Evolutionary conservation across 2,329 filamentous ascomycete species (phyloP).

Genomic region (Ophiostoma sp.): DNA sequence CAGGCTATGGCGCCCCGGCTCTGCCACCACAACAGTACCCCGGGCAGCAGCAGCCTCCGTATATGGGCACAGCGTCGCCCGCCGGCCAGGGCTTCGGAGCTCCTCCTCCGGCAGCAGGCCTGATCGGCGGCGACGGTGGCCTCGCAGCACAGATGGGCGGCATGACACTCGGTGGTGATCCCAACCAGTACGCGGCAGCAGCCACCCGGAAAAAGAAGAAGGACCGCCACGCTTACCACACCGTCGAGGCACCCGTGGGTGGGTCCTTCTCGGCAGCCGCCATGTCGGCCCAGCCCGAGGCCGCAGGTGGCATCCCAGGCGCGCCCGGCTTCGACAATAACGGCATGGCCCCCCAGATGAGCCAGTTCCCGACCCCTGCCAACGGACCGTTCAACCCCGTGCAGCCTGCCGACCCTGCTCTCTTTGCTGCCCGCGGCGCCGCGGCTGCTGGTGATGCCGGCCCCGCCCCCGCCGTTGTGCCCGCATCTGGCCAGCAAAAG

Average conservation of each 20-base stretch:
- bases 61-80: conserved; percentile 29
- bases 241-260: conserved; percentile 65
- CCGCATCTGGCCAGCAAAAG: conserved; percentile 62
- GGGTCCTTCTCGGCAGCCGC: conserved; percentile 58
- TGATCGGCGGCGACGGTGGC: conserved; percentile 40
- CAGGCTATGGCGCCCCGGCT: conserved; percentile 35
- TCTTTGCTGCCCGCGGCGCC: conserved; percentile 40
- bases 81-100: conserved; percentile 26
- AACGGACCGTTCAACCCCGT: conserved; percentile 48
- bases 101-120: conserved; percentile 29
- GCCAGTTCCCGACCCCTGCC: conserved; percentile 58
- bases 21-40: conserved; percentile 10
- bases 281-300: conserved; percentile 44
- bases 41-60: conserved; percentile 35
- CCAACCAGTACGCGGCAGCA: conserved; percentile 35
- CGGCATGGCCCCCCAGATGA: conserved; percentile 42
- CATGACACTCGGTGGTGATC: conserved; percentile 58
- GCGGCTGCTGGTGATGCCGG: conserved; percentile 30
- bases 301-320: conserved; percentile 30
- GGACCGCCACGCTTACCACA: conserved; percentile 88
- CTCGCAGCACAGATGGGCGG: conserved; percentile 71
- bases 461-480: conserved; percentile 43
- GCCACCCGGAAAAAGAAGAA: conserved; percentile 75
- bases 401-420: conserved; percentile 38
- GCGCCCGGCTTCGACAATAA: conserved; percentile 39